Evolutionary conservation across 2,329 filamentous ascomycete species (phyloP).

Genomic region (Penicillium fuscoglaucum): DNA sequence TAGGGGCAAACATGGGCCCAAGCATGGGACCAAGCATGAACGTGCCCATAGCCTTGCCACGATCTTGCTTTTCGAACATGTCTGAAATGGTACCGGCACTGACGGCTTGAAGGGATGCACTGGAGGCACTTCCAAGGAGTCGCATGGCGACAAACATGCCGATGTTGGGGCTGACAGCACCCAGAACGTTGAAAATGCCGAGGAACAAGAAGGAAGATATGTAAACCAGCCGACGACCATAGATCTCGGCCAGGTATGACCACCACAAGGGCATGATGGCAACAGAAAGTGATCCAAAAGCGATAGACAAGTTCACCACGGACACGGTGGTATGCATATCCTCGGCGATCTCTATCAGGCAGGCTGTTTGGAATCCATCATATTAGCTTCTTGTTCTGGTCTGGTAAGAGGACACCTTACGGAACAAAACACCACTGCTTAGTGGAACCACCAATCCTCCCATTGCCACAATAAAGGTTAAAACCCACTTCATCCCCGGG

Average conservation of each 20-base stretch:
- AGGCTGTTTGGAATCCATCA: neutral
- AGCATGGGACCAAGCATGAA: neutral
- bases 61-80: neutral
- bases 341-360: neutral
- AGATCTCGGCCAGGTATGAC: neutral
- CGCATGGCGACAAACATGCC: neutral
- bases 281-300: neutral
- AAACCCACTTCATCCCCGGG: neutral
- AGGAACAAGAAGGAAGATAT: neutral
- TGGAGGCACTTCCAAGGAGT: neutral
- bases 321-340: neutral
- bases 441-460: neutral
- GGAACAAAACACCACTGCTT: neutral
- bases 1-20: neutral
- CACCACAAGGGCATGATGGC: neutral
- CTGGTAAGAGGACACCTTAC: too few species aligned
- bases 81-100: neutral
- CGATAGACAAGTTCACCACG: neutral
- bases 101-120: neutral
- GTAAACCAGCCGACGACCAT: neutral
- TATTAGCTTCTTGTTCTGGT: too few species aligned
- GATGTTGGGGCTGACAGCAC: neutral
- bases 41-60: neutral
- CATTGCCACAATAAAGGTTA: neutral
- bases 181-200: neutral